phyloP scores from a whole-genome alignment of 805 yeast species.

The Saccharomycopsis olivae region DNA sequence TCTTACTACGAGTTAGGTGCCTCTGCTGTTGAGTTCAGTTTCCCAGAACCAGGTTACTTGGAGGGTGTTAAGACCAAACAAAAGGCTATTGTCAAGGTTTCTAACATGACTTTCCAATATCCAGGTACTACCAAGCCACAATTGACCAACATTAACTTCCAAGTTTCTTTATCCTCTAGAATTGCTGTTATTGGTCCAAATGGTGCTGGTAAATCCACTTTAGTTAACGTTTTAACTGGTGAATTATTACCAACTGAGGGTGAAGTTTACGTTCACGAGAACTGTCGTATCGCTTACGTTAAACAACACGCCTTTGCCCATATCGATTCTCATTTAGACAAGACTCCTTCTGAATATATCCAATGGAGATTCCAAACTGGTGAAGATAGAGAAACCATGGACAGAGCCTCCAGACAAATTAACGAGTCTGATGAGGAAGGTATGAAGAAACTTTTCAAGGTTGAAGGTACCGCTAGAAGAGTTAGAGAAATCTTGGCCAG shows the following conservation, averaged over 20 bases:
- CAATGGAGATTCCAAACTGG: constrained; percentile 99
- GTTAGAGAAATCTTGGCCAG: constrained; percentile 88
- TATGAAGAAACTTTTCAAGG: constrained; percentile 99
- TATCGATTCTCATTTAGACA: constrained; percentile 96
- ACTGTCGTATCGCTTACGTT: constrained; percentile 99
- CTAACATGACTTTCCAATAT: constrained; percentile 97
- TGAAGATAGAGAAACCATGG: constrained; percentile 99
- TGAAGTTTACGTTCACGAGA: constrained; percentile 99
- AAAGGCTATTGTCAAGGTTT: constrained; percentile 98
- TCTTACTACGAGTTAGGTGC: constrained; percentile 98
- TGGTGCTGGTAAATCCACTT: constrained; percentile 99
- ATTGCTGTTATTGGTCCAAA: constrained; percentile 99
- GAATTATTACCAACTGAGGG: constrained; percentile 96
- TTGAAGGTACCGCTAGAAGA: constrained; percentile 98
- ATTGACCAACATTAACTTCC: constrained; percentile 85
- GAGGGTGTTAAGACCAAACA: constrained; percentile 99
- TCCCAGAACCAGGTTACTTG: constrained; percentile 99
- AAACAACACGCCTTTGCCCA: constrained; percentile 99
- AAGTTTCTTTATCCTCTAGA: constrained; percentile 98
- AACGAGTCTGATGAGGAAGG: constrained; percentile 94
- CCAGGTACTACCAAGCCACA: constrained; percentile 98
- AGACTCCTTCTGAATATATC: constrained; percentile 99
- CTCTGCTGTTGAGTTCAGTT: constrained; percentile 88
- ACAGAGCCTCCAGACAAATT: constrained; percentile 98
- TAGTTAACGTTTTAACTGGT: constrained; percentile 98